A percentile compares a stretch with the other conserved stretches of the same genome.
phyloP scores from a whole-genome alignment of 768 basidiomycete species.

The Kwoniella bestiolae region DNA sequence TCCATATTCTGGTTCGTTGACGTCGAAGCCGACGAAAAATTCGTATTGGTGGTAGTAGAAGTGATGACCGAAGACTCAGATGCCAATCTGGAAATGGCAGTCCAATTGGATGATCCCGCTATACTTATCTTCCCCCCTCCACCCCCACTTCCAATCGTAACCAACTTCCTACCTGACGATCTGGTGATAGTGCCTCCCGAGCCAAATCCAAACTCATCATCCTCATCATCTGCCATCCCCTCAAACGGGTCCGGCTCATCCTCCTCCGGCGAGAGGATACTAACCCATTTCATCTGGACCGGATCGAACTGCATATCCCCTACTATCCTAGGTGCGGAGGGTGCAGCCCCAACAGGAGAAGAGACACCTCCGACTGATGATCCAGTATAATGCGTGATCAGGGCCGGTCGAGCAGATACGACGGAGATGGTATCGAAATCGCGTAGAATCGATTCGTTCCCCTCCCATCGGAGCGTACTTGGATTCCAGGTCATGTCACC shows the following conservation, averaged over 20 bases:
- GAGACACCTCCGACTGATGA: conserved; percentile 63
- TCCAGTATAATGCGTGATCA: conserved; percentile 91
- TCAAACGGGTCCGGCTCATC: conserved; percentile 97
- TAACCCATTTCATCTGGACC: conserved; percentile 87
- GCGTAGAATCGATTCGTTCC: conserved; percentile 86
- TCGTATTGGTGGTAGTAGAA: conserved; percentile 13
- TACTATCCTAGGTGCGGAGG: conserved; percentile 66
- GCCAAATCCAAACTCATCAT: conserved; percentile 68
- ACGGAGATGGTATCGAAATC: conserved; percentile 86
- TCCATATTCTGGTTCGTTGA: neutral
- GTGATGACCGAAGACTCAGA: conserved; percentile 35
- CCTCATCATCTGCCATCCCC: conserved; percentile 86
- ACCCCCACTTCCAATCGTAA: conserved; percentile 2
- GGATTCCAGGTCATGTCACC: conserved; percentile 99
- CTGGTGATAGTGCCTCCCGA: conserved; percentile 77
- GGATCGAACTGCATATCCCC: conserved; percentile 99
- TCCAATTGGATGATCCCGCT: conserved; percentile 4
- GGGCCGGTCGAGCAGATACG: conserved; percentile 78
- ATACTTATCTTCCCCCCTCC: neutral
- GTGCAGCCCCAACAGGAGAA: conserved; percentile 14
- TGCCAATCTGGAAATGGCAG: conserved; percentile 8
- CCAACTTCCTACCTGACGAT: conserved; percentile 58
- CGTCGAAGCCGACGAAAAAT: neutral
- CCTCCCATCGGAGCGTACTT: conserved; percentile 86
- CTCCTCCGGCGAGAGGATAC: conserved; percentile 79